Base-by-base conservation (phyloP, 331 rosid genomes). In the Rosa hybrid region DNA sequence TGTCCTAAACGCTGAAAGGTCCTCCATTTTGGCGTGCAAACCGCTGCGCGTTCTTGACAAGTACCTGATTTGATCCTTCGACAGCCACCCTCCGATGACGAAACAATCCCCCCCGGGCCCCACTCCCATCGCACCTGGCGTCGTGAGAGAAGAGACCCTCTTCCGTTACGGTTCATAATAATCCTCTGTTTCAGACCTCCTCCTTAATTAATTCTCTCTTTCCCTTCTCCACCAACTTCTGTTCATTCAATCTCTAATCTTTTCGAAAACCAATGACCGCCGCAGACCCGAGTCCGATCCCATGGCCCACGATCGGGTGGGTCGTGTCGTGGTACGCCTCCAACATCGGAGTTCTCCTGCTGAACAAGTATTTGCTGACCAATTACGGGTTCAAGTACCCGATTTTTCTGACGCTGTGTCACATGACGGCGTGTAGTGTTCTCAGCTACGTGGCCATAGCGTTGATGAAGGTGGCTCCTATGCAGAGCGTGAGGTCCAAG, bases 351-450 rank as follows among this genome's bases (percentile, higher is more conserved):
- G 57, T 80, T 38, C 83, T 80, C 6, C 70, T 80, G 12, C 74
- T 74, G 0, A 80, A 80, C 83, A 80, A 74, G 69, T 80, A 80
- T 64, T 50, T 80, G 45, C 75, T 80, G 5, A 80, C 74, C 20
- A 80, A 80, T 25, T 80, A 80, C 50, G 83, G 83, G 3, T 80
- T 80, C 75, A 53, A 68, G 79, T 74, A 74, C 74, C 83, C 79
- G 3, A 80, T 80, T 16, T 80, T 80, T 53, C 68, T 80, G 13
- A 80, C 83, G 16, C 63, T 80, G 53, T 80, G 79, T 53, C 83
- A 80, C 78, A 80, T 80, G 83, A 39, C 68, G 30, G 79, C 83
- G 2, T 80, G 79, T 34, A 48, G 75, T 18, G 14, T 74, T 44
- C 65, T 80, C 12, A 80, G 79, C 79, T 72, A 80, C 46, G 56